Conservation (phyloP, 2,329 filamentous ascomycete species). For the Myotisia sp. region DNA sequence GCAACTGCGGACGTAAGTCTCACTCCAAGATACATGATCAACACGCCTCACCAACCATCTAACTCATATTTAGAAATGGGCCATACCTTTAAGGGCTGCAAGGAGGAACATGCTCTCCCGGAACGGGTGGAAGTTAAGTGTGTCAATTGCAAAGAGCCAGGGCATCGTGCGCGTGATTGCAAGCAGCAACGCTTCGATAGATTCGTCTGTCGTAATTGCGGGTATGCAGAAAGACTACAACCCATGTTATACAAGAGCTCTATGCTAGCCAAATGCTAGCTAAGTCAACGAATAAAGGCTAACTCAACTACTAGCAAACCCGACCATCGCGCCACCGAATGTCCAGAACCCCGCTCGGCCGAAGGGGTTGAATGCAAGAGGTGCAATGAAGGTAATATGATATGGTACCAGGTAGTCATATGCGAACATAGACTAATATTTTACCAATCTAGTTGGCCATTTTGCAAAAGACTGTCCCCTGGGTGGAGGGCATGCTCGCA, state of each 20-base stretch:
- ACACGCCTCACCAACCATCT: background rate
- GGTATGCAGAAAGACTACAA: no score
- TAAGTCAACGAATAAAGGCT: conserved; percentile 1
- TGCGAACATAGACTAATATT: conserved; percentile 9
- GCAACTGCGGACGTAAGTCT: conserved; percentile 34
- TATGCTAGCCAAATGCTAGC: no score
- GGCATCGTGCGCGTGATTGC: conserved; percentile 38
- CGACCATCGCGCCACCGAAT: conserved; percentile 37
- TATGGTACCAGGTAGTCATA: background rate
- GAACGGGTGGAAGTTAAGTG: conserved; percentile 36
- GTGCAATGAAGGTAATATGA: conserved; percentile 26
- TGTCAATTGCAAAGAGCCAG: conserved; percentile 33
- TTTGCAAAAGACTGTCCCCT: conserved; percentile 35
- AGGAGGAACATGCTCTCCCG: conserved; percentile 29
- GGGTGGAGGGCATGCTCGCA: conserved; percentile 19
- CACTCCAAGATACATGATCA: background rate
- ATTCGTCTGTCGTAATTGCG: conserved; percentile 40
- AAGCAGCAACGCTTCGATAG: conserved; percentile 24
- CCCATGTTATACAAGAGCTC: no score
- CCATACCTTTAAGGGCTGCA: conserved; percentile 35
- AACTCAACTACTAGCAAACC: conserved; percentile 17
- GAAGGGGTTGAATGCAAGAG: conserved; percentile 33
- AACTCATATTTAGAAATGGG: conserved; percentile 29
- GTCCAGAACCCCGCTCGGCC: conserved; percentile 32
- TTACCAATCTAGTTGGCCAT: conserved; percentile 30